Conservation (phyloP, 345 rosid genomes). For the Linum lewisii region DNA sequence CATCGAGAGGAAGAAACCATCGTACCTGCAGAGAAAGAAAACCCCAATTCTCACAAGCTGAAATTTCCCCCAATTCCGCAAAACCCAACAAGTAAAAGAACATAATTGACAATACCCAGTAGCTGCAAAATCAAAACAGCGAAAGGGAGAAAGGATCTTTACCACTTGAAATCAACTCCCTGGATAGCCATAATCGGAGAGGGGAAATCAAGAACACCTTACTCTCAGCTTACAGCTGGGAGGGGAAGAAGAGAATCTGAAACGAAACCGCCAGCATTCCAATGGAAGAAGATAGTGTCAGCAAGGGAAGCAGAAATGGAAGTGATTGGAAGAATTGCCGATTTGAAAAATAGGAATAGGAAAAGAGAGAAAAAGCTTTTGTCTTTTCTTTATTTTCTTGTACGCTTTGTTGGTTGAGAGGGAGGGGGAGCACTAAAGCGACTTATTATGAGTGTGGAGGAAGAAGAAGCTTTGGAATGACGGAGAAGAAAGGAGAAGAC, state of each 20-base stretch:
- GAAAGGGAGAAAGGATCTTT: slow-evolving; percentile 19
- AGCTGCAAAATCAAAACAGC: not conserved
- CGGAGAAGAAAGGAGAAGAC: not conserved
- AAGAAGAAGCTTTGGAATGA: no score
- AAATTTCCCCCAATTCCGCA: no score
- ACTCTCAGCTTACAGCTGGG: not conserved
- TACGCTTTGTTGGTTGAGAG: not conserved
- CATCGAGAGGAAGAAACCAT: slow-evolving; percentile 99
- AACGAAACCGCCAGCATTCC: not conserved
- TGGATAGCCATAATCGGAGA: slow-evolving; percentile 51
- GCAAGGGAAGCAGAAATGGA: not conserved
- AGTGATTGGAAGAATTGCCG: not conserved
- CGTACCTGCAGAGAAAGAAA: slow-evolving; percentile 52
- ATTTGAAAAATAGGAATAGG: not conserved
- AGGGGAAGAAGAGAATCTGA: not conserved
- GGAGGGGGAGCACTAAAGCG: not conserved
- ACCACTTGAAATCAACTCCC: slow-evolving; percentile 98
- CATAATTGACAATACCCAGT: not conserved
- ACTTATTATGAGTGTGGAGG: no score
- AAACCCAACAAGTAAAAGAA: no score
- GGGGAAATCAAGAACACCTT: not conserved
- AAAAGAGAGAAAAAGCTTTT: not conserved
- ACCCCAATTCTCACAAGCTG: not conserved
- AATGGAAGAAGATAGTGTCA: not conserved
- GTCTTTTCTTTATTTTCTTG: not conserved